A percentile compares a stretch with the other conserved stretches of the same genome.
These are phyloP conservation scores for Obba rivulosa DNA, from an alignment of 768 basidiomycete species.

Conservation along the genomic window DNA sequence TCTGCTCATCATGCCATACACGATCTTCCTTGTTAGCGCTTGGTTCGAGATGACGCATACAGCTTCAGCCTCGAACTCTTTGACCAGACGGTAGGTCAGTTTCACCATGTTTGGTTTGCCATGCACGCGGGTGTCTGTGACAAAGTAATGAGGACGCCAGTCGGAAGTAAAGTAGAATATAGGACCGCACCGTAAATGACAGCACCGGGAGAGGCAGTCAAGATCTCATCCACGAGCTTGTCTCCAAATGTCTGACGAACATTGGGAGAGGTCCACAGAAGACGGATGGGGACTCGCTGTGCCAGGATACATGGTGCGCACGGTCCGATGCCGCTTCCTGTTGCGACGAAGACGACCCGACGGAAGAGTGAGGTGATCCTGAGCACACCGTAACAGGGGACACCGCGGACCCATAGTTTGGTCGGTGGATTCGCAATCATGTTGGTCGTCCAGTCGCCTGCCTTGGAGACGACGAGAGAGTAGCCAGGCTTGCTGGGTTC, in stretches of 20 bases:
- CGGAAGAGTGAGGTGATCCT: slow-evolving; percentile 51
- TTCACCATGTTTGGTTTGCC: slow-evolving; percentile 34
- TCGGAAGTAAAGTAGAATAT: not conserved
- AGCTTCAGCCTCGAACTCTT: slow-evolving; percentile 37
- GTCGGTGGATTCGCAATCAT: slow-evolving; percentile 50
- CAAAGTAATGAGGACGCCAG: not conserved
- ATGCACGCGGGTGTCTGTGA: slow-evolving; percentile 28
- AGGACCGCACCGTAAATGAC: slow-evolving; percentile 47
- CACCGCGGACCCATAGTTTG: slow-evolving; percentile 52
- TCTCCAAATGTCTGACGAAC: slow-evolving; percentile 59
- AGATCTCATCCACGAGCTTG: slow-evolving; percentile 50
- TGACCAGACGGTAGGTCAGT: slow-evolving; percentile 29
- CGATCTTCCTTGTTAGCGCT: slow-evolving; percentile 49
- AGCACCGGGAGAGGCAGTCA: slow-evolving; percentile 48
- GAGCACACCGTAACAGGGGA: slow-evolving; percentile 51
- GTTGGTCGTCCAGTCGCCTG: slow-evolving; percentile 56
- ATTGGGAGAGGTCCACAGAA: slow-evolving; percentile 61
- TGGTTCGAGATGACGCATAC: slow-evolving; percentile 58
- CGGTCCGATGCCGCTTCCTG: slow-evolving; percentile 56
- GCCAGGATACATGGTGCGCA: slow-evolving; percentile 52
- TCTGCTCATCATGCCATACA: slow-evolving; percentile 54
- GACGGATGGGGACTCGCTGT: slow-evolving; percentile 42
- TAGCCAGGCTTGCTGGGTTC: slow-evolving; percentile 34
- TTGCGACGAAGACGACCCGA: slow-evolving; percentile 52
- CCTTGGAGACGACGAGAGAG: slow-evolving; percentile 51